Base-by-base conservation (phyloP, 2,329 filamentous ascomycete genomes). In the Sphaerulina musiva region DNA sequence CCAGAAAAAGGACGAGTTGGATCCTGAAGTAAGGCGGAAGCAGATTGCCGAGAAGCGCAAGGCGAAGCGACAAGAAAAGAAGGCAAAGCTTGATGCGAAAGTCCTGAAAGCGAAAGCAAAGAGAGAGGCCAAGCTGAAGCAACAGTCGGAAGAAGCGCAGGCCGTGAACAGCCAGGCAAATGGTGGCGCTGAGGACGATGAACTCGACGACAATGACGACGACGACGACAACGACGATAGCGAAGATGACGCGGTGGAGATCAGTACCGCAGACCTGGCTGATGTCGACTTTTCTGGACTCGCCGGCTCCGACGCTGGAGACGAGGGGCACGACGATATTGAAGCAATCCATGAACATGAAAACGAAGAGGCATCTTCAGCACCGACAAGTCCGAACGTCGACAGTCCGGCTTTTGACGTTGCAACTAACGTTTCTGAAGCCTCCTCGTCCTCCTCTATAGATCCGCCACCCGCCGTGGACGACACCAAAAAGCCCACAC, bases 361-460 rank as follows among this genome's bases (percentile, higher is more conserved):
- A 11, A 65, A 66, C 23, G 59, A 63, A 39, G 66, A 65, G 31
- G 60, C 59, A 29, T 69, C 67, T 42, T 70, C 70, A 43, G 67
- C 63, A 55, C 68, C 71, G 10, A 65, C 69, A 50, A 70, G 67
- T 51, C 68, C 70, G 44, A 59, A 55, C 6, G 58, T 66, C 50
- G 65, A 71, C 48, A 76, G 74, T 38, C 69, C 73, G 55, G 69
- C 71, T 42, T 68, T 70, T 52, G 70, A 73, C 59, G 64, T 67
- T 45, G 58, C 72, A 61, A 65, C 67, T 40, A 68, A 70, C 50
- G 67, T 68, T 31, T 74, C 73, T 47, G 64, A 68, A 53, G 67
- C 74, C 38, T 78, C 76, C 8, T 77, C 75, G 2, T 71, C 73
- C 43, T 76, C 76, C 41, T 77, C 75, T 6, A 69, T 75, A 48